These are phyloP conservation scores for Dothistroma septosporum DNA, from an alignment of 2,329 filamentous ascomycete genomes.

Conservation along the genomic window DNA sequence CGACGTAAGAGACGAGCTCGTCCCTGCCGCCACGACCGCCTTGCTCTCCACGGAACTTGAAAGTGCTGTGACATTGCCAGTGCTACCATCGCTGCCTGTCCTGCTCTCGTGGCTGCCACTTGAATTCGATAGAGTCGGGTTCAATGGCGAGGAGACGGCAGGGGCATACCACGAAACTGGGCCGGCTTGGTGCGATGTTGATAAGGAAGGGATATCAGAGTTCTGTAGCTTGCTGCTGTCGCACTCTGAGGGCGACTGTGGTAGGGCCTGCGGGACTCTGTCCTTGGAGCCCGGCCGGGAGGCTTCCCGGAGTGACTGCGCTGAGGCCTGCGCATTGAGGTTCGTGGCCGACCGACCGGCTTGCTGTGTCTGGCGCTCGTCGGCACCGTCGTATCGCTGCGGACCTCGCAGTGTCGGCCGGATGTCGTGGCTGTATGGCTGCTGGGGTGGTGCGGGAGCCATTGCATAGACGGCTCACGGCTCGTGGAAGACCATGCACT, in stretches of 20 bases:
- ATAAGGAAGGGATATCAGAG: constrained; percentile 8
- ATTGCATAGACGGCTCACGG: constrained; percentile 18
- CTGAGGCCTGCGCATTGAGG: constrained; percentile 33
- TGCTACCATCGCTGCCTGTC: constrained; percentile 22
- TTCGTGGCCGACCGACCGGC: constrained; percentile 33
- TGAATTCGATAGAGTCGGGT: constrained; percentile 19
- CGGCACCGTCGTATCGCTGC: constrained; percentile 22
- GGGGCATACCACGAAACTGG: constrained; percentile 16
- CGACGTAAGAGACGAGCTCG: neutral
- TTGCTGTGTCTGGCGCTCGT: constrained; percentile 29
- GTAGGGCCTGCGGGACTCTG: neutral
- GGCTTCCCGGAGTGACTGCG: constrained; percentile 33
- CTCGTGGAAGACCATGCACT: constrained; percentile 21
- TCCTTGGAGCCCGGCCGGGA: constrained; percentile 20
- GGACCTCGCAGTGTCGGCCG: constrained; percentile 20
- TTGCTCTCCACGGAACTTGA: neutral
- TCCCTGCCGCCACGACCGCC: neutral
- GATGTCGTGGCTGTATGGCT: constrained; percentile 18
- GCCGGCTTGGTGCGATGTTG: constrained; percentile 7
- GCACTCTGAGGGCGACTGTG: neutral
- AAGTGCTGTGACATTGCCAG: constrained; percentile 12
- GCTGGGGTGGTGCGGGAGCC: constrained; percentile 16
- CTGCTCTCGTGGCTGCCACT: constrained; percentile 13
- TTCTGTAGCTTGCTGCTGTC: constrained; percentile 7
- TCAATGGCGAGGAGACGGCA: constrained; percentile 19